Conservation (phyloP, 768 basidiomycete species). For the Albatrellus ellisii region DNA sequence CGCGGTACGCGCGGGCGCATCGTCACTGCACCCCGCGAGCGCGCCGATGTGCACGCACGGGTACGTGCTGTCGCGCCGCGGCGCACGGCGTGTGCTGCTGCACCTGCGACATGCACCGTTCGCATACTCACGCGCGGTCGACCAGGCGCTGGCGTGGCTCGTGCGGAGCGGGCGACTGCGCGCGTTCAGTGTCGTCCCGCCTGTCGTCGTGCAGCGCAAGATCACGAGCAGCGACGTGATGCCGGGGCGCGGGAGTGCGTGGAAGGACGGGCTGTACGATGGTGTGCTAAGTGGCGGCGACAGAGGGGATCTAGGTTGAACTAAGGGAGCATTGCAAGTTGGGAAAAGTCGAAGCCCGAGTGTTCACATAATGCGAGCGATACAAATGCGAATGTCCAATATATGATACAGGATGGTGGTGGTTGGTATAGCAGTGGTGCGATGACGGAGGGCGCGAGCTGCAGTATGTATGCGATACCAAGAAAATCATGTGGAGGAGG, state of each 20-base stretch:
- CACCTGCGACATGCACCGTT: slow-evolving; percentile 52
- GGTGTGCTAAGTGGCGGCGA: slow-evolving; percentile 26
- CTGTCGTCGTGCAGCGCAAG: slow-evolving; percentile 56
- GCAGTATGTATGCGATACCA: too few relatives aligned
- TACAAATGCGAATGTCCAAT: background rate
- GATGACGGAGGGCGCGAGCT: background rate
- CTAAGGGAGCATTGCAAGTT: too few relatives aligned
- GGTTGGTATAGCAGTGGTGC: background rate
- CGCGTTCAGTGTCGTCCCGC: slow-evolving; percentile 55
- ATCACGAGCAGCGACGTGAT: slow-evolving; percentile 39
- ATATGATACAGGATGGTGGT: background rate
- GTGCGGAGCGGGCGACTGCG: slow-evolving; percentile 39
- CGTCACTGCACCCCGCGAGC: slow-evolving; percentile 40
- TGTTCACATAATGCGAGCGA: background rate
- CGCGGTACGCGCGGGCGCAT: slow-evolving; percentile 18
- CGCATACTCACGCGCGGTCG: slow-evolving; percentile 67
- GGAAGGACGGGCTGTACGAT: slow-evolving; percentile 37
- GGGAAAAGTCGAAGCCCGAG: too few relatives aligned
- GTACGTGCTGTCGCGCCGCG: slow-evolving; percentile 44
- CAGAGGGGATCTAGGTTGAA: background rate
- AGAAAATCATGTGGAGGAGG: background rate
- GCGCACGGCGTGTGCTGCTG: slow-evolving; percentile 46
- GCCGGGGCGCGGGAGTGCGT: slow-evolving; percentile 36
- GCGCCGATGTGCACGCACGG: slow-evolving; percentile 64
- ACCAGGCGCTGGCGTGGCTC: slow-evolving; percentile 63